Percentiles rank a stretch among this genome's conserved stretches.
phyloP scores from a whole-genome alignment of 2,329 filamentous ascomycete genomes.

The Botrytis byssoidea region DNA sequence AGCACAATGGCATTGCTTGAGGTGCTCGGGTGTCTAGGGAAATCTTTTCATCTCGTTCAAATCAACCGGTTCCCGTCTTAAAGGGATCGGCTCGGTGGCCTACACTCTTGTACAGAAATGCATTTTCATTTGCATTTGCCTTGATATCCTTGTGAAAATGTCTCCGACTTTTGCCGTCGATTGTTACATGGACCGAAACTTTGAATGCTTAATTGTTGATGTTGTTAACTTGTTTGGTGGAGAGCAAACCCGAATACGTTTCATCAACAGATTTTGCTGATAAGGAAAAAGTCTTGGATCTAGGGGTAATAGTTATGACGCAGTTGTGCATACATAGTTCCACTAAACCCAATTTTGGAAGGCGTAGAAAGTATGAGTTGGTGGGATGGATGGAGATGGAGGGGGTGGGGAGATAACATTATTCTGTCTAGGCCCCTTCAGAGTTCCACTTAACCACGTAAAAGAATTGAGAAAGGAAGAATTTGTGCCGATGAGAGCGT shows the following conservation, averaged over 20 bases:
- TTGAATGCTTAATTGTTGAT: not conserved
- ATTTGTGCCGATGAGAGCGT: not conserved
- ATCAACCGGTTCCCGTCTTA: not conserved
- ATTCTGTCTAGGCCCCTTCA: not conserved
- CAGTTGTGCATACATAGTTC: slow-evolving; percentile 1
- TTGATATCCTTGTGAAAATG: not conserved
- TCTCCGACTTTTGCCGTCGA: not conserved
- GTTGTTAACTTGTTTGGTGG: not conserved
- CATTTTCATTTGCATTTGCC: not conserved
- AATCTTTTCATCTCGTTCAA: not conserved
- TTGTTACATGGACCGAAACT: not conserved
- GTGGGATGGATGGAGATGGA: not conserved
- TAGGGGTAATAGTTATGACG: not conserved
- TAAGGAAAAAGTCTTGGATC: slow-evolving; percentile 5
- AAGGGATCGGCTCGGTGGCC: not conserved
- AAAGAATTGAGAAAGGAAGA: not conserved
- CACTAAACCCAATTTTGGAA: not conserved
- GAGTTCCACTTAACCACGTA: slow-evolving; percentile 10
- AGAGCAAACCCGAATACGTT: not conserved
- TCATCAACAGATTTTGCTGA: not conserved
- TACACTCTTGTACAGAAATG: not conserved
- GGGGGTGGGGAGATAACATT: not conserved
- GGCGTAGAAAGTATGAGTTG: not conserved
- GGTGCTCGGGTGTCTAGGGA: not conserved
- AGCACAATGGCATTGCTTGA: not conserved